Percentiles rank a stretch among this genome's conserved stretches.
These are phyloP conservation scores for Solanum habrochaites DNA, from an alignment of 257 asterid genomes.

Conservation along the genomic window DNA sequence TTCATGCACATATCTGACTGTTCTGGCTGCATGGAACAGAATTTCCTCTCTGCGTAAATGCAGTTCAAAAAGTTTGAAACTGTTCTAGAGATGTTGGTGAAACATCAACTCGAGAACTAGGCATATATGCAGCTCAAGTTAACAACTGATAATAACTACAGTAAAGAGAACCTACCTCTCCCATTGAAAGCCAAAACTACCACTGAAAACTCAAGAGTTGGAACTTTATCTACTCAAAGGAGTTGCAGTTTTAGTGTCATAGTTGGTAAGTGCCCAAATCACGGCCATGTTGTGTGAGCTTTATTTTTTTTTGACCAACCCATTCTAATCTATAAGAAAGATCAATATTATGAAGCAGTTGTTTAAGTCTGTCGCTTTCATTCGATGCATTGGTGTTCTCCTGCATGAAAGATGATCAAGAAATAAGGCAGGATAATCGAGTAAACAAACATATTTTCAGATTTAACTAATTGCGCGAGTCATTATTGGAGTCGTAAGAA, in stretches of 20 bases:
- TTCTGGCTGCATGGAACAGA: neutral
- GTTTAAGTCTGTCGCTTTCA: conserved; percentile 64
- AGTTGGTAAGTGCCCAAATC: conserved; percentile 78
- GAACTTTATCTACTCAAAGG: neutral
- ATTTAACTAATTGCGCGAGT: neutral
- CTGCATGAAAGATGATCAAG: conserved; percentile 29
- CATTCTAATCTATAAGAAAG: conserved; percentile 79
- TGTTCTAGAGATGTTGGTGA: neutral
- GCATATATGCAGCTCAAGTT: neutral
- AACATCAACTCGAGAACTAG: neutral
- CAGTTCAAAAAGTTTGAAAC: neutral
- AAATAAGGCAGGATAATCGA: neutral
- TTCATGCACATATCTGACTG: neutral
- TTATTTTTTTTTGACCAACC: conserved; percentile 70
- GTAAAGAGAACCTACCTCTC: neutral
- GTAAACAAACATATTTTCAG: neutral
- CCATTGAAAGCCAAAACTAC: neutral
- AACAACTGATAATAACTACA: neutral
- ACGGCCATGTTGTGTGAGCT: conserved; percentile 62
- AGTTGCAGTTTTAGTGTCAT: neutral
- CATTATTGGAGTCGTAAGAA: neutral
- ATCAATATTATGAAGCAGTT: conserved; percentile 72
- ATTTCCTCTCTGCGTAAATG: neutral
- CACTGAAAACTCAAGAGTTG: neutral
- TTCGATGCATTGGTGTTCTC: conserved; percentile 27